A percentile compares a stretch with the other conserved stretches of the same genome.
These are phyloP conservation scores for Tricholoma bakamatsutake DNA, from an alignment of 768 basidiomycete genomes.

Conservation along the genomic window DNA sequence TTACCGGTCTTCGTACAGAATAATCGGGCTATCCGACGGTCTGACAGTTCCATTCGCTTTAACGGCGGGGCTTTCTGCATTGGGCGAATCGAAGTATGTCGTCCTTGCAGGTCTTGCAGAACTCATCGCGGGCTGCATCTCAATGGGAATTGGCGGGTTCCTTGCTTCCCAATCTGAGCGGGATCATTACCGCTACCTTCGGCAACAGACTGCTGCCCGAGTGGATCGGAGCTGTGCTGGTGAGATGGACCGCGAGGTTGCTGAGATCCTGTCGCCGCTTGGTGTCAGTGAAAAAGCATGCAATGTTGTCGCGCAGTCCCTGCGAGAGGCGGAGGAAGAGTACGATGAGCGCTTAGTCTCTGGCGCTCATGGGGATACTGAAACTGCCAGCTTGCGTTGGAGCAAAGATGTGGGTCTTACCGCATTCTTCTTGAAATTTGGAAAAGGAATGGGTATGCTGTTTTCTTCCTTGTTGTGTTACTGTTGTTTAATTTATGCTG, in stretches of 20 bases:
- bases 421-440: constrained; percentile 92
- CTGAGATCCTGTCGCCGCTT: constrained; percentile 79
- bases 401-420: constrained; percentile 82
- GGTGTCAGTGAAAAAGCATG: constrained; percentile 85
- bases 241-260: constrained; percentile 95
- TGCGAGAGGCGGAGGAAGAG: constrained; percentile 57
- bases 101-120: constrained; percentile 93
- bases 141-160: constrained; percentile 98
- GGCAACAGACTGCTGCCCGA: constrained; percentile 66
- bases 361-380: constrained; percentile 39
- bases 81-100: constrained; percentile 88
- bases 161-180: constrained; percentile 95
- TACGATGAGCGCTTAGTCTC: constrained; percentile 13
- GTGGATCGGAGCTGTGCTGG: constrained; percentile 88
- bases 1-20: constrained; percentile 32
- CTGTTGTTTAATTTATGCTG: background rate
- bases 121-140: constrained; percentile 92
- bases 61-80: constrained; percentile 81
- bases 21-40: constrained; percentile 89
- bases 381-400: constrained; percentile 55
- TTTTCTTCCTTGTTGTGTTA: background rate
- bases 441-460: constrained; percentile 78
- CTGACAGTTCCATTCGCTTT: constrained; percentile 90
- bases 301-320: constrained; percentile 66
- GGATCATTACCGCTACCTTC: constrained; percentile 86